Evolutionary conservation across 1,139 yeast genomes (phyloP).

Genomic region (Yamadazyma oceani): DNA sequence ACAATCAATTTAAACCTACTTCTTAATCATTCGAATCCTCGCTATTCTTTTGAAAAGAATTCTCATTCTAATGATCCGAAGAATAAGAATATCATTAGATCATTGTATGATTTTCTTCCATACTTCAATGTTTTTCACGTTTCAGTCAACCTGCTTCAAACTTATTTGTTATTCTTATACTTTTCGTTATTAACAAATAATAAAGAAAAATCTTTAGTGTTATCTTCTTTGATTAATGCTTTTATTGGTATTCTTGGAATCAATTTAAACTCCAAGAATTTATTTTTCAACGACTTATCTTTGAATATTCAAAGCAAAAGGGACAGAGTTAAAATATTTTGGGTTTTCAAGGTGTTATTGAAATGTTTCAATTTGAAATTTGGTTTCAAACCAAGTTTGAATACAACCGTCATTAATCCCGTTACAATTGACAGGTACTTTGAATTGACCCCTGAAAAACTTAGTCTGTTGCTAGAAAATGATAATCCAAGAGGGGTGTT

Average conservation of each 20-base stretch:
- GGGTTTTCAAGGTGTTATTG: constrained; percentile 57
- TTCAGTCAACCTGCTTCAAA: constrained; percentile 41
- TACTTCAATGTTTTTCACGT: constrained; percentile 48
- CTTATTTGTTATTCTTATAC: constrained; percentile 42
- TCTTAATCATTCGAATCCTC: constrained; percentile 40
- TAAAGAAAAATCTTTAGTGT: constrained; percentile 45
- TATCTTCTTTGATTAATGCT: constrained; percentile 44
- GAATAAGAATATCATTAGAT: constrained; percentile 25
- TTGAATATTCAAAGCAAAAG: constrained; percentile 38
- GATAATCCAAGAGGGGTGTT: constrained; percentile 8
- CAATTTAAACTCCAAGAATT: constrained; percentile 45
- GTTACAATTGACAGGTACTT: constrained; percentile 50
- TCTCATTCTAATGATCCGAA: constrained; percentile 17
- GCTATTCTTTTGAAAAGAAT: constrained; percentile 21
- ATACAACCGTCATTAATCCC: constrained; percentile 50
- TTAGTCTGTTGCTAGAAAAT: constrained; percentile 36
- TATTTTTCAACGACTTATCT: constrained; percentile 48
- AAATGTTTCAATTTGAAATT: constrained; percentile 52
- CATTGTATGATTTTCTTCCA: constrained; percentile 48
- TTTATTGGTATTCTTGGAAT: constrained; percentile 50
- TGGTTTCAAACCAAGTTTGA: constrained; percentile 49
- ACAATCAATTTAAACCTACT: constrained; percentile 43
- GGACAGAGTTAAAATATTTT: constrained; percentile 57
- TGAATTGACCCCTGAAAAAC: constrained; percentile 48
- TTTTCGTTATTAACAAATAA: constrained; percentile 47